A percentile compares a stretch with the other conserved stretches of the same genome.
Conservation (phyloP, 1,284 basidiomycete species). For the Athelia sp. region DNA sequence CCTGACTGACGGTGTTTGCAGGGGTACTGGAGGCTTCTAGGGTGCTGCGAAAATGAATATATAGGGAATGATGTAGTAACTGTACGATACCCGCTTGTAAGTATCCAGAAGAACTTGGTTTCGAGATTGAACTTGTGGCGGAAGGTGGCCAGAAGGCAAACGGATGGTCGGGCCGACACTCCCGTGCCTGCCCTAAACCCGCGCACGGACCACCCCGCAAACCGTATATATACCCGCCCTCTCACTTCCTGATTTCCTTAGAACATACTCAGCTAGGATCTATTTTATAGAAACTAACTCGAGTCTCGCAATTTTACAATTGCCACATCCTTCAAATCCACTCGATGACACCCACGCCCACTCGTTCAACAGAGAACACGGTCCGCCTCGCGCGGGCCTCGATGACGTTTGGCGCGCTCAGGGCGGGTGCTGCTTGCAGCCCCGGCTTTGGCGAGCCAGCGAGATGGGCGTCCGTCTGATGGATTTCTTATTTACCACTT, state of each 20-base stretch:
- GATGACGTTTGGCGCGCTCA: neutral
- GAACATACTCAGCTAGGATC: conserved; percentile 53
- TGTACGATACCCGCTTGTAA: too few relatives aligned
- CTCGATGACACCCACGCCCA: conserved; percentile 68
- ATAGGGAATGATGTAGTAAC: neutral
- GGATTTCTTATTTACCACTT: neutral
- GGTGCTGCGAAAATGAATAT: neutral
- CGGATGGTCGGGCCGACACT: too few relatives aligned
- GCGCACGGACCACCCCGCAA: too few relatives aligned
- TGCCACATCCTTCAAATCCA: conserved; percentile 79
- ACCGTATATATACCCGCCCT: too few relatives aligned
- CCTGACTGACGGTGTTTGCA: neutral
- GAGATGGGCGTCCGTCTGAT: neutral
- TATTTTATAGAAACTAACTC: conserved; percentile 87
- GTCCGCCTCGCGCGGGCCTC: conserved; percentile 18
- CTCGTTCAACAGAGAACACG: conserved; percentile 80
- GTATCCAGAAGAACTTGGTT: too few relatives aligned
- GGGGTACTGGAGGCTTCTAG: neutral
- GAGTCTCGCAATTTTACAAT: conserved; percentile 83
- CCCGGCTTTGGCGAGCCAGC: neutral
- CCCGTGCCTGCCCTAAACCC: too few relatives aligned
- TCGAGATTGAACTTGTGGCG: too few relatives aligned
- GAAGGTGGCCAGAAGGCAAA: too few relatives aligned
- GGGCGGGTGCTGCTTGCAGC: neutral
- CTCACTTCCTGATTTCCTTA: too few relatives aligned